Base-by-base conservation (phyloP, 2,329 filamentous ascomycete species). In the Fusarium paranaense region DNA sequence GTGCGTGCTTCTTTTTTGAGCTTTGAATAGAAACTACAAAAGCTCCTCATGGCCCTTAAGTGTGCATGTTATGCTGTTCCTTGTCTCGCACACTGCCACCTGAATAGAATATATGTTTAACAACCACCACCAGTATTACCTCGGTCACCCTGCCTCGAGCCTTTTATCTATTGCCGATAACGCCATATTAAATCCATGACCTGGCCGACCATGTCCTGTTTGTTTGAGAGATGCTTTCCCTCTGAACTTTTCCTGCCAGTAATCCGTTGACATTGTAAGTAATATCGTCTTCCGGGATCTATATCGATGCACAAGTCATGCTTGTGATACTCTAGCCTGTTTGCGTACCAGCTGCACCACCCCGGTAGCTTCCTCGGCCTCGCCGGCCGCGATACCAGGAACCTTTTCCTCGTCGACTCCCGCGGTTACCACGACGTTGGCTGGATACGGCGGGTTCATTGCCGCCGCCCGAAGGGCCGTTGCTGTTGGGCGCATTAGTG, bases 381-480 rank as follows among this genome's bases (percentile, higher is more conserved):
- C 79, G 76, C 52, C 78, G 79, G 27, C 78, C 78, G 33, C 79
- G 79, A 38, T 69, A 65, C 71, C 79, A 78, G n/a, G 67, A 66
- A 18, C 67, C 57, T 68, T 76, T 76, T 50, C 78, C 76, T 38
- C 80, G 79, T 47, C 78, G 78, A 14, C 74, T 71, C 11, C 75
- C 76, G 37, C 80, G 78, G 52, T 59, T 61, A 7, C 62, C 66
- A 18, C 76, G 72, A 25, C 67, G 71, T 54, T 63, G 70, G 18
- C 54, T 50, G 2, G 70, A 60, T n/a, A 32, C 18, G 10, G n/a
- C 22, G 4, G 68, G 33, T 32, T 65, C 67, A 14, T 40, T n/a
- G 3, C 25, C 61, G 6, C 67, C 71, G 8, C 50, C 33, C 10
- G 67, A 64, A 4, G 67, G 59, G 13, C 76, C 67, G 30, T 74